These are phyloP conservation scores for Monosporozyma yasuniensis DNA, from an alignment of 805 yeast species.

Conservation along the genomic window DNA sequence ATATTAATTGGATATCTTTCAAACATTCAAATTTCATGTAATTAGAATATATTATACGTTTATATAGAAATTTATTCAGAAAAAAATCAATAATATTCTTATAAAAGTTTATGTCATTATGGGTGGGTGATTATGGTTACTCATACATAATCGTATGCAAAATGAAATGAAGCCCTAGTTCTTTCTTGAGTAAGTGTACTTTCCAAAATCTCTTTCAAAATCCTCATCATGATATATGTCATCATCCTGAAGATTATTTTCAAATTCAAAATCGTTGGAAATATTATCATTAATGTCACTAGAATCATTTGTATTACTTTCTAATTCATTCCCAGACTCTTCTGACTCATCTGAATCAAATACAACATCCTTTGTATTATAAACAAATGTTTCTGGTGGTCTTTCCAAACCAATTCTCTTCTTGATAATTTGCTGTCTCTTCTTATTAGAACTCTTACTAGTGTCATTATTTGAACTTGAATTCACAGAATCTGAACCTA, in stretches of 20 bases:
- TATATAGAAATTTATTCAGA: background rate
- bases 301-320: background rate
- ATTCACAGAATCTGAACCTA: conserved; percentile 45
- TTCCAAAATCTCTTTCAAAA: conserved; percentile 1
- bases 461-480: conserved; percentile 20
- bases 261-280: background rate
- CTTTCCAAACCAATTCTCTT: conserved; percentile 21
- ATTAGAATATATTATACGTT: background rate
- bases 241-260: background rate
- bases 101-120: background rate
- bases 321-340: conserved; percentile 5
- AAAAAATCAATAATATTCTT: background rate
- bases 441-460: background rate
- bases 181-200: background rate
- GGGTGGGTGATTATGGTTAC: too few relatives aligned
- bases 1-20: background rate
- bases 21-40: background rate
- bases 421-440: conserved; percentile 19
- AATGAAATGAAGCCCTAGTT: too few relatives aligned
- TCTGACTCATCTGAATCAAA: conserved; percentile 30
- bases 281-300: background rate
- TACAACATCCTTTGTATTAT: conserved; percentile 35
- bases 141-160: background rate
- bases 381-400: conserved; percentile 34
- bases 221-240: background rate